Evolutionary conservation across 2,329 filamentous ascomycete genomes (phyloP), one percentile per base, ranked within the genome.

Genomic region (Epichloe gansuensis): DNA sequence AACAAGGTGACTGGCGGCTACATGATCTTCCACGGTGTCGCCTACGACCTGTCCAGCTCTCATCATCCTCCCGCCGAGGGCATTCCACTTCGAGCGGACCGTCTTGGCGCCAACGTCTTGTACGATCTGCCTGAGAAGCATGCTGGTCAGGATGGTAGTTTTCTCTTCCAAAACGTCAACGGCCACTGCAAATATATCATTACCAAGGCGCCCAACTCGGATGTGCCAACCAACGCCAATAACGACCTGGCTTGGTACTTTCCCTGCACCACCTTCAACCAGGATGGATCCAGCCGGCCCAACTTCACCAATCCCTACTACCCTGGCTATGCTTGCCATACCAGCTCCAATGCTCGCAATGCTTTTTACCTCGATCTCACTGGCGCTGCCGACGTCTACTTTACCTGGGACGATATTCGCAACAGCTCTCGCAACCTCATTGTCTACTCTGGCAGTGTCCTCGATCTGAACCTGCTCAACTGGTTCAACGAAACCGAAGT

Each of bases 91-190:
- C 65, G 66, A 35, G 50, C 56, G 11, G 70, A 76, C 54, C 72
- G 72, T 17, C 59, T 65, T 2, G 78, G 76, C 34, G 74, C 86
- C 27, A 96, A 97, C 61, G 82, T 98, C 25, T 73, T 98, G 13
- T 97, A 82, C 63, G 89, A 96, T 64, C 71, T 95, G n/a, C 77
- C 84, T 1, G 79, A 85, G 59, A 87, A 87, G 63, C 81, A 91
- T 60, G 84, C 83, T 51, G 93, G 90, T n/a, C 79, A 87, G 67
- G 94, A 98, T 64, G 91, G 88, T 53, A 97, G 90, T 64, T 98
- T 98, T 66, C 71, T 98, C 63, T 98, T 98, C 71, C 93, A 98
- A 66, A 95, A 97, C 59, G 93, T 98, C 67, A 98, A 98, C 61
- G 94, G 93, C 47, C 87, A 86, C 56, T 98, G 93, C 77, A 98